Percentiles rank a stretch among this genome's conserved stretches.
phyloP scores from a whole-genome alignment of 2,329 filamentous ascomycete species.

The Drechslerella coelobrocha region DNA sequence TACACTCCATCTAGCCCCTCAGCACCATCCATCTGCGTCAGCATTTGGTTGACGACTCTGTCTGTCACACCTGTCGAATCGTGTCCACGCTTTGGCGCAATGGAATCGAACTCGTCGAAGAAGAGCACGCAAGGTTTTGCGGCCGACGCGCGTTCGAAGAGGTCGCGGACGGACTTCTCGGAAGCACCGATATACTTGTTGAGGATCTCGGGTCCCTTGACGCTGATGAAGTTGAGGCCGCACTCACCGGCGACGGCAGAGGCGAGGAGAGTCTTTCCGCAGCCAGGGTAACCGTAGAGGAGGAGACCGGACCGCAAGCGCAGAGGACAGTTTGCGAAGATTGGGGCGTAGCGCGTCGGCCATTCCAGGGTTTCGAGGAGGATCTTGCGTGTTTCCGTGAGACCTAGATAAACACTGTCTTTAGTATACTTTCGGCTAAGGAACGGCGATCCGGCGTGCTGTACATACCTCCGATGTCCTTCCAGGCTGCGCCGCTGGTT shows the following conservation, averaged over 20 bases:
- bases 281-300: slow-evolving; percentile 93
- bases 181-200: slow-evolving; percentile 99
- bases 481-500: slow-evolving; percentile 89
- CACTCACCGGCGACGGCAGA: slow-evolving; percentile 98
- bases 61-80: slow-evolving; percentile 99
- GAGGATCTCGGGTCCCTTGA: slow-evolving; percentile 96
- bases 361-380: slow-evolving; percentile 95
- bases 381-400: slow-evolving; percentile 84
- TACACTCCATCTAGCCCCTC: slow-evolving; percentile 95
- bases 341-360: slow-evolving; percentile 95
- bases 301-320: slow-evolving; percentile 91
- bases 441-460: not conserved
- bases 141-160: slow-evolving; percentile 90
- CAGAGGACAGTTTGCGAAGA: slow-evolving; percentile 93
- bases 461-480: slow-evolving; percentile 74
- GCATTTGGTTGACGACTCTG: slow-evolving; percentile 94
- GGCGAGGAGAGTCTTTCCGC: slow-evolving; percentile 93
- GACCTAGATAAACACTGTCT: slow-evolving; percentile 58
- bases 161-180: slow-evolving; percentile 92
- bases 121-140: slow-evolving; percentile 93
- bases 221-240: slow-evolving; percentile 96
- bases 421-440: not conserved
- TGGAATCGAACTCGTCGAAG: slow-evolving; percentile 98
- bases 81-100: slow-evolving; percentile 94
- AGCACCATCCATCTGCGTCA: slow-evolving; percentile 98